Conservation (phyloP, 805 yeast genomes). For the Metschnikowia lunata region DNA sequence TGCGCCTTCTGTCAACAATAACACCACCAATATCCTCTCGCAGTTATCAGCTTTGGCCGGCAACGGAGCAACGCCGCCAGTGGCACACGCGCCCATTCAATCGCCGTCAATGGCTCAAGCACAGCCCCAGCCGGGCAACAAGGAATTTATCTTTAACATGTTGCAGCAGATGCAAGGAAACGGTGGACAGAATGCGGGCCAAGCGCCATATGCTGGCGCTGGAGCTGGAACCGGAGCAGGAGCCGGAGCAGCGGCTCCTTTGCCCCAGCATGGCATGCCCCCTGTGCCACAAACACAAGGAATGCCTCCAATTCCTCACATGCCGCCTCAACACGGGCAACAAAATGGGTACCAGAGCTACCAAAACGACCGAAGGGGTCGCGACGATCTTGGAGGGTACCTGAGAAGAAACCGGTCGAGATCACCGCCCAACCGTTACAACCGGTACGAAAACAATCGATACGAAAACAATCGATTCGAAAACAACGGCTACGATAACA, state of each 20-base stretch:
- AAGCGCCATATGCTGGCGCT: not conserved
- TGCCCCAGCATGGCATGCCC: not conserved
- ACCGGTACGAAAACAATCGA: constrained; percentile 10
- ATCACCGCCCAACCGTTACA: constrained; percentile 40
- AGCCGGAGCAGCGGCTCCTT: not conserved
- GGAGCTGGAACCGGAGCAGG: too few species aligned
- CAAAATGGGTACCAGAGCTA: constrained; percentile 9
- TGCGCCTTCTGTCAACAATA: constrained; percentile 13
- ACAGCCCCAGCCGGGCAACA: constrained; percentile 21
- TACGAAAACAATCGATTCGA: not conserved
- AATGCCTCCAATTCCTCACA: constrained; percentile 11
- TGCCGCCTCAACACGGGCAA: constrained; percentile 2
- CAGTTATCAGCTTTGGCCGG: constrained; percentile 41
- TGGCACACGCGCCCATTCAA: constrained; percentile 8
- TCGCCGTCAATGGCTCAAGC: constrained; percentile 12
- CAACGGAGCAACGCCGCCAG: constrained; percentile 12
- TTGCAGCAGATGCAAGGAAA: constrained; percentile 46
- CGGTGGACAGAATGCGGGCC: not conserved
- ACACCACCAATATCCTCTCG: constrained; percentile 39
- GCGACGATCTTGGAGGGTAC: constrained; percentile 30
- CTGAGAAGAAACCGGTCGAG: constrained; percentile 52
- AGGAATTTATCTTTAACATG: constrained; percentile 45
- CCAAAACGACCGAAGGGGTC: constrained; percentile 26
- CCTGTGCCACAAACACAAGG: constrained; percentile 7
- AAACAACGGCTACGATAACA: constrained; percentile 1